Evolutionary conservation across 768 basidiomycete species (phyloP).

Genomic region (Asterophora lycoperdoides): DNA sequence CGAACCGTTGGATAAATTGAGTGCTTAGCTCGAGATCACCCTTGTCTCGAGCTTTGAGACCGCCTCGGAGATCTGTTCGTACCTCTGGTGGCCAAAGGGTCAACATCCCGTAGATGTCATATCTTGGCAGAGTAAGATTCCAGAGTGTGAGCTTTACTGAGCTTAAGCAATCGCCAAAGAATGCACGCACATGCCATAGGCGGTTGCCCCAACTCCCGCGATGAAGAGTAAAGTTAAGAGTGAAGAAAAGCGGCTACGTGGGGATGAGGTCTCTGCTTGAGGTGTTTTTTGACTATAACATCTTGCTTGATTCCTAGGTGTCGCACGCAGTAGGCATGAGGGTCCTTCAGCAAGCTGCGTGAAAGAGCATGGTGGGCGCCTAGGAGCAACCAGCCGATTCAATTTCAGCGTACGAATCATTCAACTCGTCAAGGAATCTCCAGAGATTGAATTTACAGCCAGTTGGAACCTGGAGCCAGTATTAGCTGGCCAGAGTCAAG

Average conservation of each 20-base stretch:
- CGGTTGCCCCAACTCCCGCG: conserved; percentile 27
- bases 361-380: not conserved
- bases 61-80: conserved; percentile 59
- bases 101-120: conserved; percentile 51
- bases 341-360: not conserved
- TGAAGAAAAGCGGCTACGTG: conserved; percentile 33
- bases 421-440: not conserved
- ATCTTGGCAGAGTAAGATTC: conserved; percentile 30
- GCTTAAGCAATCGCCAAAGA: conserved; percentile 8
- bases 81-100: conserved; percentile 66
- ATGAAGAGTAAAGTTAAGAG: conserved; percentile 26
- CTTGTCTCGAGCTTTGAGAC: conserved; percentile 57
- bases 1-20: conserved; percentile 51
- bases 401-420: not conserved
- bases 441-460: not conserved
- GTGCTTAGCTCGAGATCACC: conserved; percentile 50
- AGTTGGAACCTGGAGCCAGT: not conserved
- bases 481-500: not conserved
- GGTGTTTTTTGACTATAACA: conserved; percentile 1
- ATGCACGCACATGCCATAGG: conserved; percentile 32
- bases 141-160: conserved; percentile 9
- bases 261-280: not conserved
- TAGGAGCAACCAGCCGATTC: not conserved
- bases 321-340: not conserved
- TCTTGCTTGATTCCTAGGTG: not conserved